phyloP scores from a whole-genome alignment of 352 stramenopile species.

The Phytophthora citrophthora region DNA sequence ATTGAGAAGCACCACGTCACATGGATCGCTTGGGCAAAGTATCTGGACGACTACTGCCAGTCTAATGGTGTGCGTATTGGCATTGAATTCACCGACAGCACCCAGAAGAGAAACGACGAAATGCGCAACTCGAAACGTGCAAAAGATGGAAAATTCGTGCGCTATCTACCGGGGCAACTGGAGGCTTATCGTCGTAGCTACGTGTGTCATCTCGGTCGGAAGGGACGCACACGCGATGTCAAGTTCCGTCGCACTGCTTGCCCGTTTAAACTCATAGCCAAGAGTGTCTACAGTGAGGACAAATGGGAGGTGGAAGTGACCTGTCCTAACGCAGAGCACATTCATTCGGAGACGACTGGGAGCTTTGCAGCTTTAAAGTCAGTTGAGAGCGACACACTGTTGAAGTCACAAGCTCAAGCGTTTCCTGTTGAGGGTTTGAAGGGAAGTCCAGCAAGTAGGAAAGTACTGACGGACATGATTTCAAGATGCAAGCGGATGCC shows the following conservation, averaged over 20 bases:
- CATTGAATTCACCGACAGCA: conserved; percentile 14
- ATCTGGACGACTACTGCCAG: conserved; percentile 11
- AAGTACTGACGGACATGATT: conserved; percentile 4
- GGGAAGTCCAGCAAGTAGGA: background rate
- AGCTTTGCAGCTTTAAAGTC: background rate
- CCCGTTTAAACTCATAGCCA: conserved; percentile 11
- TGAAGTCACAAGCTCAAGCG: background rate
- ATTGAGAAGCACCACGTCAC: conserved; percentile 11
- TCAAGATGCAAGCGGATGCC: conserved; percentile 9
- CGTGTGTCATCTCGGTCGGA: conserved; percentile 12
- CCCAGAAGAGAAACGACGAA: conserved; percentile 15
- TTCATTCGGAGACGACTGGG: conserved; percentile 3
- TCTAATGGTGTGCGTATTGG: conserved; percentile 9
- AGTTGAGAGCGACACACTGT: background rate
- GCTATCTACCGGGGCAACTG: conserved; percentile 2
- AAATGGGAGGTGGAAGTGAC: conserved; percentile 14
- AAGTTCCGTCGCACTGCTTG: conserved; percentile 17
- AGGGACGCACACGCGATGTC: conserved; percentile 9
- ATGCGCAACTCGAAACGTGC: conserved; percentile 15
- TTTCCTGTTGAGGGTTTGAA: conserved; percentile 2
- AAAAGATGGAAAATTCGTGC: conserved; percentile 10
- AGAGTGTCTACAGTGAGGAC: conserved; percentile 3
- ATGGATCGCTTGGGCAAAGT: conserved; percentile 11
- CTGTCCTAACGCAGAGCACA: conserved; percentile 6
- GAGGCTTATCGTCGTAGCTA: conserved; percentile 19